phyloP scores from a whole-genome alignment of 2,329 filamentous ascomycete species.

The Talaromyces rugulosus region DNA sequence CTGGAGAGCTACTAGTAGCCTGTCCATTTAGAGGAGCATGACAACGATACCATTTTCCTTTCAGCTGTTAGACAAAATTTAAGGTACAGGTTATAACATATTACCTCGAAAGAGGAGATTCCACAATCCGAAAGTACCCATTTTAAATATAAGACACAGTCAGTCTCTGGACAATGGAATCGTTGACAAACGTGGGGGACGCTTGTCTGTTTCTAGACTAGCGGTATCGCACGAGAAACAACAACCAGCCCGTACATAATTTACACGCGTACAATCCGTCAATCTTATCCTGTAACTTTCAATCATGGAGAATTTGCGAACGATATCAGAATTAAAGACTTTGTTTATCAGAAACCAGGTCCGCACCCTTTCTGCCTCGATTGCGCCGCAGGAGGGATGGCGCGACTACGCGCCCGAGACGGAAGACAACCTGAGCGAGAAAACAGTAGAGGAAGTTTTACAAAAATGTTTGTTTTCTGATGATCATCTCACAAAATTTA shows the following conservation, averaged over 20 bases:
- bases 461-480: conserved; percentile 42
- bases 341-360: conserved; percentile 50
- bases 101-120: too few species aligned
- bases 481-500: neutral
- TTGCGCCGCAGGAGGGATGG: conserved; percentile 46
- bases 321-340: conserved; percentile 49
- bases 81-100: too few species aligned
- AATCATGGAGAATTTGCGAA: conserved; percentile 37
- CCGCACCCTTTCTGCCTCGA: conserved; percentile 47
- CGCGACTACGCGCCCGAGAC: conserved; percentile 39
- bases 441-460: conserved; percentile 47
- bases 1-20: conserved; percentile 8
- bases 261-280: neutral
- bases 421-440: conserved; percentile 44
- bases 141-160: too few species aligned
- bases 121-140: too few species aligned
- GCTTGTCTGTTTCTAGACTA: conserved; percentile 7
- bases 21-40: conserved; percentile 8
- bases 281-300: conserved; percentile 10
- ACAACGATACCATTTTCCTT: conserved; percentile 22
- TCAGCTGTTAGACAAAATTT: too few species aligned
- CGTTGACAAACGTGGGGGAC: neutral
- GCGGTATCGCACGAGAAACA: neutral
- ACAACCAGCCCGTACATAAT: neutral
- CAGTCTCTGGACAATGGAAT: neutral